A percentile compares a stretch with the other conserved stretches of the same genome.
Conservation (phyloP, 2,329 filamentous ascomycete species). For the Aspergillus fijiensis region DNA sequence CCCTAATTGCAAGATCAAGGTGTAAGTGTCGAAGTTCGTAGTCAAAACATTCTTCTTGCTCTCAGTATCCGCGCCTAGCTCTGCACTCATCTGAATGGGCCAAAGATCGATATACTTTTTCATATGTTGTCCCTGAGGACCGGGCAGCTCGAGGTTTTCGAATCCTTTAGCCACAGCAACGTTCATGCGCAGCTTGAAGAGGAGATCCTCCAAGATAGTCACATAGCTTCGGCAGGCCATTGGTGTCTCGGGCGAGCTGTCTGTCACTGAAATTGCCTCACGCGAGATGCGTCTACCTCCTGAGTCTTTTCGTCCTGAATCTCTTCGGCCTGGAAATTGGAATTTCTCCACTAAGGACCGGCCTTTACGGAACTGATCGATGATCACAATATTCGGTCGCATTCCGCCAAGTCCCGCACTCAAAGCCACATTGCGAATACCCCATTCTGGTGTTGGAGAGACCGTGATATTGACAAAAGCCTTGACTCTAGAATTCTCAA, state of each 20-base stretch:
- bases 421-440: conserved; percentile 76
- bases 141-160: conserved; percentile 70
- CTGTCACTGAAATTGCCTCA: conserved; percentile 21
- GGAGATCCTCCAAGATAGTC: conserved; percentile 77
- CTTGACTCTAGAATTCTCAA: conserved; percentile 82
- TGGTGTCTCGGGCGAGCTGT: conserved; percentile 65
- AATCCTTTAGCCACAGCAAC: conserved; percentile 84
- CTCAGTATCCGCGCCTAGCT: conserved; percentile 66
- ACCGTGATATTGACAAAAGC: conserved; percentile 86
- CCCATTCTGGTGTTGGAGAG: conserved; percentile 80
- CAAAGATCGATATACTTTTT: conserved; percentile 85
- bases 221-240: conserved; percentile 73
- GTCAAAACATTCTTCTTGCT: conserved; percentile 68
- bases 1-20: conserved; percentile 80
- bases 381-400: conserved; percentile 82
- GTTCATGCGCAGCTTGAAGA: conserved; percentile 76
- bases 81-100: conserved; percentile 92
- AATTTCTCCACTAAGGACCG: conserved; percentile 59
- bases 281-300: conserved; percentile 23
- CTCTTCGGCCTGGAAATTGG: conserved; percentile 38
- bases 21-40: conserved; percentile 89
- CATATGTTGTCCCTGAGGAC: conserved; percentile 54
- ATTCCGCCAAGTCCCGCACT: conserved; percentile 82
- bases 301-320: conserved; percentile 30
- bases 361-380: conserved; percentile 69